Conservation (phyloP, 2,329 filamentous ascomycete species). For the Aspergillus viridinutans region DNA sequence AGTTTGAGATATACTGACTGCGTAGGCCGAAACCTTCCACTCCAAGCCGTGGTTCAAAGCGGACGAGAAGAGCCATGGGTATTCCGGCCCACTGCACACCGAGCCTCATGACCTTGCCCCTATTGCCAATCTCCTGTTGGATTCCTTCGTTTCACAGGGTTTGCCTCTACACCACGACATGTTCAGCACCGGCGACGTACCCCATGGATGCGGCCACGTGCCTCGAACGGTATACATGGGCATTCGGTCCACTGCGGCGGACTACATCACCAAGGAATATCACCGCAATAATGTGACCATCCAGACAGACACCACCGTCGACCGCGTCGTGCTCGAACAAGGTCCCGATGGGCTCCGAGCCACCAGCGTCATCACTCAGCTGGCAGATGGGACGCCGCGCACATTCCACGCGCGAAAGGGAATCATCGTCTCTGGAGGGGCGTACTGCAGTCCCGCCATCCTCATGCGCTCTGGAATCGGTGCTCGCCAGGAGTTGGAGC, state of each 20-base stretch:
- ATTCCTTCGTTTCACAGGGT: constrained; percentile 54
- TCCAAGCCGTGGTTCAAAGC: constrained; percentile 55
- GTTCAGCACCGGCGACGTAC: constrained; percentile 52
- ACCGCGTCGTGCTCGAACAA: constrained; percentile 49
- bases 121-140: constrained; percentile 52
- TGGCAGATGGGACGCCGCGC: constrained; percentile 30
- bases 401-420: constrained; percentile 44
- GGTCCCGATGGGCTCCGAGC: constrained; percentile 38
- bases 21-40: constrained; percentile 55
- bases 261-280: constrained; percentile 48
- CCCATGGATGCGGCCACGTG: constrained; percentile 55
- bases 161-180: constrained; percentile 56
- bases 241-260: constrained; percentile 50
- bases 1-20: background rate
- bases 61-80: constrained; percentile 46
- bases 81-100: constrained; percentile 50
- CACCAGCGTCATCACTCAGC: constrained; percentile 25
- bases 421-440: constrained; percentile 47
- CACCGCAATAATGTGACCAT: constrained; percentile 47
- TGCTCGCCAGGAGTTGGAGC: constrained; percentile 39
- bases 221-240: constrained; percentile 52
- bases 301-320: constrained; percentile 47
- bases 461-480: constrained; percentile 54
- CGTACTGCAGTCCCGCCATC: constrained; percentile 50
- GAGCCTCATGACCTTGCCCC: constrained; percentile 57